Base-by-base conservation (phyloP, 441 rosid genomes). In the Brassica balearica region DNA sequence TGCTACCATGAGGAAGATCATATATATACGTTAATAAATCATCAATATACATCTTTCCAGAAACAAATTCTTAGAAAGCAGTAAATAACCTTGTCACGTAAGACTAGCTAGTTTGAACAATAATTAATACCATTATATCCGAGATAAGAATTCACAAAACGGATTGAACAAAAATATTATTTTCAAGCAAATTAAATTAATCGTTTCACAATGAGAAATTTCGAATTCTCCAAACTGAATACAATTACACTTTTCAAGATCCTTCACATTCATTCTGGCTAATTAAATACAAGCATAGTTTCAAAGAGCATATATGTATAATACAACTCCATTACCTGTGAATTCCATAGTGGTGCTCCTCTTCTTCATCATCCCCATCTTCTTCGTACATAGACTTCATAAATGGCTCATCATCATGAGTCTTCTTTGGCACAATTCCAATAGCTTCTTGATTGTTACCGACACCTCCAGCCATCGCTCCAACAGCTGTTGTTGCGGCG, bases 301-400 rank as follows among this genome's bases (percentile, higher is more conserved):
- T 32, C 56, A 66, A 59, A 32, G 72, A 67, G 14, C 60, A 62
- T 61, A 62, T 8, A 38, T 34, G 25, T 68, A 73, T 43, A 14
- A 59, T 67, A 43, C 71, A 75, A 46, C 58, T 65, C 72, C 72
- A 63, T 51, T 25, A 80, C 29, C 76, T 71, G 43, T 65, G 73
- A 71, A 59, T 51, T 65, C 72, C 76, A 75, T 10, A 58, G 6
- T 71, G 48, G 9, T 71, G 69, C 0, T 71, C 68, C 5, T 68
- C 74, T 25, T 76, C 79, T 38, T 59, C 79, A 17, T 76, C 79
- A 2, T 68, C 69, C 34, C 3, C 72, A 14, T 68, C 79, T 2
- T 76, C 73, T 17, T 68, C 51, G 12, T 76, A 68, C 79, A 68
- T 61, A 46, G 79, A 41, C 68, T 60, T 76, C 79, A 76, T 76